phyloP scores from a whole-genome alignment of 192 early-diverging fungal species.

The Cladochytrium replicatum region DNA sequence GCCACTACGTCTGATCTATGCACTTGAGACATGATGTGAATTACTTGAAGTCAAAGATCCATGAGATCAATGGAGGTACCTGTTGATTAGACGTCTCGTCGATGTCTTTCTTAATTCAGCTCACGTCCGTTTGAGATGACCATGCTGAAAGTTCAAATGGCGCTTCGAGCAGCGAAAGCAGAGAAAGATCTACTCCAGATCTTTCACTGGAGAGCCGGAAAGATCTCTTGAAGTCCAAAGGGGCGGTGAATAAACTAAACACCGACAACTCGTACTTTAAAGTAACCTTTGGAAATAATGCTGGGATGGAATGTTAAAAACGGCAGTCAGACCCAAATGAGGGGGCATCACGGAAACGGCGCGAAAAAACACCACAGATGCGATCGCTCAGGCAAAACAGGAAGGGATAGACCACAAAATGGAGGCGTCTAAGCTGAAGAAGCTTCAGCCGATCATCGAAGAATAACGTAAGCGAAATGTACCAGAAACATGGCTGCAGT shows the following conservation, averaged over 20 bases:
- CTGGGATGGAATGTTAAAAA: not conserved
- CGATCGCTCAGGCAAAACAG: slow-evolving; percentile 22
- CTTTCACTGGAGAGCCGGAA: slow-evolving; percentile 40
- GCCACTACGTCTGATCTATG: slow-evolving; percentile 30
- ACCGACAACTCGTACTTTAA: slow-evolving; percentile 22
- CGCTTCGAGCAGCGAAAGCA: slow-evolving; percentile 12
- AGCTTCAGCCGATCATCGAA: slow-evolving; percentile 28
- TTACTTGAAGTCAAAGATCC: slow-evolving; percentile 23
- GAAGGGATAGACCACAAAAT: slow-evolving; percentile 37
- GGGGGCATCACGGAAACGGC: slow-evolving; percentile 38
- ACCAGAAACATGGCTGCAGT: not conserved
- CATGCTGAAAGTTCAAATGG: slow-evolving; percentile 26
- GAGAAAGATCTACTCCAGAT: slow-evolving; percentile 39
- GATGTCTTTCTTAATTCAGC: slow-evolving; percentile 4
- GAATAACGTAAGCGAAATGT: slow-evolving; percentile 29
- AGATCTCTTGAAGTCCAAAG: slow-evolving; percentile 21
- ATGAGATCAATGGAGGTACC: slow-evolving; percentile 21
- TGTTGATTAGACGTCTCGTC: not conserved
- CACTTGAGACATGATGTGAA: slow-evolving; percentile 41
- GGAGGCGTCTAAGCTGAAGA: slow-evolving; percentile 35
- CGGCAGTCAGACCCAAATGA: slow-evolving; percentile 27
- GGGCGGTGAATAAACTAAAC: slow-evolving; percentile 9
- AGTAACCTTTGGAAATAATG: slow-evolving; percentile 1
- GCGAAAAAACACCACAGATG: slow-evolving; percentile 23
- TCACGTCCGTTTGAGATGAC: slow-evolving; percentile 19